Conservation (phyloP, 1,284 basidiomycete genomes). For the Bondarzewia mesenterica region DNA sequence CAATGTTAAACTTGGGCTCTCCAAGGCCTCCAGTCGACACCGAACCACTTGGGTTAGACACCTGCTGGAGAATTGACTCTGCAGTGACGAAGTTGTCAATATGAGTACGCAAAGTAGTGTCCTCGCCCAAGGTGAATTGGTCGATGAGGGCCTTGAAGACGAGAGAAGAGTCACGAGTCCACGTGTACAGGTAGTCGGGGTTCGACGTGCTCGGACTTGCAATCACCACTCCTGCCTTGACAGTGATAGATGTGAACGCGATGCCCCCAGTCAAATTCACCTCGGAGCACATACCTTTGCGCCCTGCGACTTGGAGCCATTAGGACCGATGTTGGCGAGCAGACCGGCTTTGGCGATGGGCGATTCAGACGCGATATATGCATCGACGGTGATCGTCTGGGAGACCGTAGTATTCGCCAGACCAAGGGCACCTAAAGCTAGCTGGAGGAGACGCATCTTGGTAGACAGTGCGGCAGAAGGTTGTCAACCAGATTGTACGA, state of each 20-base stretch:
- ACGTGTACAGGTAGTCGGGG: conserved; percentile 33
- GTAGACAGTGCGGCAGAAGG: too few relatives aligned
- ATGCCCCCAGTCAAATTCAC: too few relatives aligned
- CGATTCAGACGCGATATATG: conserved; percentile 42
- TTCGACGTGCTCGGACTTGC: conserved; percentile 29
- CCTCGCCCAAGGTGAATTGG: conserved; percentile 25
- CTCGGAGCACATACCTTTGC: conserved; percentile 30
- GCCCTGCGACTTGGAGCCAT: conserved; percentile 45
- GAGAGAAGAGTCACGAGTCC: conserved; percentile 33
- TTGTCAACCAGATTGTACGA: too few relatives aligned
- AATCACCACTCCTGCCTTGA: conserved; percentile 25
- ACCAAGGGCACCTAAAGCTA: neutral
- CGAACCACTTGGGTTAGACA: conserved; percentile 33
- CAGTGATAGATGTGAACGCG: neutral
- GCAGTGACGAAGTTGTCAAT: conserved; percentile 28
- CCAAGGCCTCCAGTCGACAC: conserved; percentile 34
- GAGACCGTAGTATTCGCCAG: neutral
- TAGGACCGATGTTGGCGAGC: conserved; percentile 61
- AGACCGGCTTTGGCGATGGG: conserved; percentile 52
- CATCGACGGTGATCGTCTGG: conserved; percentile 12
- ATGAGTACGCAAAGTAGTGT: conserved; percentile 19
- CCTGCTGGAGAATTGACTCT: conserved; percentile 28
- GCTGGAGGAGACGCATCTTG: conserved; percentile 1
- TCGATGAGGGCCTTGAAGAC: conserved; percentile 33
- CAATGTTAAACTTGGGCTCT: conserved; percentile 43